Evolutionary conservation across 345 rosid species (phyloP), one percentile per base, ranked within the genome.

Genomic region (Lepidium didymum): DNA sequence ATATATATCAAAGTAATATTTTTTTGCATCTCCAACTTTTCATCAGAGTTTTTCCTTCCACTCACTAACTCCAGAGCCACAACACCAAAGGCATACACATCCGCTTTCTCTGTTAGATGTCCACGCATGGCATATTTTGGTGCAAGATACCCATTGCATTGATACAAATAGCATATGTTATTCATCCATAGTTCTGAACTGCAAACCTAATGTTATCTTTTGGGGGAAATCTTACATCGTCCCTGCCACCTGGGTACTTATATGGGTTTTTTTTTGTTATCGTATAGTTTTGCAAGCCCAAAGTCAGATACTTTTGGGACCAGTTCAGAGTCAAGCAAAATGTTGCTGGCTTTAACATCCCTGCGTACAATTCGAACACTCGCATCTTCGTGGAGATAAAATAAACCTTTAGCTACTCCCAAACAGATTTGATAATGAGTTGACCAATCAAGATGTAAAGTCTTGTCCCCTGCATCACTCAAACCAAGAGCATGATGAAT

Each of bases 271-370:
- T n/a, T 73, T 62, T 80, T 74, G 27, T 77, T 79, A 56, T 77
- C 77, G 8, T 80, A 77, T 2, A 80, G 68, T 38, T 69, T 80
- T 3, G 81, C 83, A 21, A 80, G 70, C 19, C 78, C 81, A 61
- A 80, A 80, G 64, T 80, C 81, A 49, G 83, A 80, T 18, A 80
- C 73, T 56, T 80, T 80, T 16, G 83, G 80, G 52, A 56, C 56
- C 10, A 77, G 40, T 78, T 77, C 63, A 65, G 43, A 82, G 78
- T 37, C 86, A 10, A 85, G 85, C 35, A 86, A 68, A 64, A 81
- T 86, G 58, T 86, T 84, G 31, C 84, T 84, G 42, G 85, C 78
- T 64, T 86, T 84, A 51, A 84, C 85, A 78, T 86, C 91, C 46
- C 88, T 76, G 40, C 84, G 85, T 6, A 86, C 85, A 18, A 84